Base-by-base conservation (phyloP, 78 protist genomes). In the Polysphondylium violaceum region DNA sequence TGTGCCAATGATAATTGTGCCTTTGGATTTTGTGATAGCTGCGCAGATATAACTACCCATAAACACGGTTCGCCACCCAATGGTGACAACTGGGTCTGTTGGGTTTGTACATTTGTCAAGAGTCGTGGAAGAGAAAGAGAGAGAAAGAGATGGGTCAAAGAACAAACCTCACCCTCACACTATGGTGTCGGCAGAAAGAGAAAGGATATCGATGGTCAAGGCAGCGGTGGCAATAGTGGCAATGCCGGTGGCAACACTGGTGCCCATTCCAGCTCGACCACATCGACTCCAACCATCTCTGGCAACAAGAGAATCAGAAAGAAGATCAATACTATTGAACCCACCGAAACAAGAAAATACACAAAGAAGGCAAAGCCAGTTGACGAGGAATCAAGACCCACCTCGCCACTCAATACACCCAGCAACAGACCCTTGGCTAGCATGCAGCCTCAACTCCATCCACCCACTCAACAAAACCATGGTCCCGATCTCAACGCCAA, bases 141-240 rank as follows among this genome's bases (percentile, higher is more conserved):
- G 67, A 74, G 91, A 56, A 83, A 77, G 2, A 73, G 79, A 68
- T 83, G 91, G 91, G 91, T 71, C 2, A 69, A 35, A 21, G 79
- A 67, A 17, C 51, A 68, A 29, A 16, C 43, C 3, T 36, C 27
- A 16, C 61, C 91, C 16, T 31, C 31, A 8, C 12, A 25, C 21
- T 3, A 59, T 23, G 29, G 43, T 36, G 6, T 19, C 16, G 69
- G 69, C 33, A 60, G 79, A 27, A 83, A 67, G 33, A 29, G 78
- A 21, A 16, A 63, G 31, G 4, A 43, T 3, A 17, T 3, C 4
- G 72, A 36, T 17, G 60, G 51, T 14, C 78, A 51, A 73, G 17
- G 69, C 14, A 33, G 36, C 36, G 5, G 14, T 5, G 40, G 3
- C 36, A 19, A n/a, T n/a, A n/a, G n/a, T n/a, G n/a, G n/a, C n/a